Conservation (phyloP, 371 early-diverging fungal genomes). For the Nosema muscidifuracis region DNA sequence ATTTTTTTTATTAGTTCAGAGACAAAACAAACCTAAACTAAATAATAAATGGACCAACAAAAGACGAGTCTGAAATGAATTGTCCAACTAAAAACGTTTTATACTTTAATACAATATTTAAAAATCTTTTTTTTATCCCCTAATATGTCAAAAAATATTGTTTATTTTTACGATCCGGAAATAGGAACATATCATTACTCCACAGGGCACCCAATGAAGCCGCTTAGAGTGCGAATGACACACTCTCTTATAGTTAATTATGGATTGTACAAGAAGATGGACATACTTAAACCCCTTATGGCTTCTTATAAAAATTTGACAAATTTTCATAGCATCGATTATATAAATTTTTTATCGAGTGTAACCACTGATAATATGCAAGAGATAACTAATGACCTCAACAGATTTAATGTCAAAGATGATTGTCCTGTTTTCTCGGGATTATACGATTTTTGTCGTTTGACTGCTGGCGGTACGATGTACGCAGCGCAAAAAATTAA, state of each 20-base stretch:
- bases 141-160: slow-evolving; percentile 44
- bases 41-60: neutral
- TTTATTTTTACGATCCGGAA: slow-evolving; percentile 62
- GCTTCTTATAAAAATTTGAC: slow-evolving; percentile 85
- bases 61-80: neutral
- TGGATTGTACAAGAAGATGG: slow-evolving; percentile 60
- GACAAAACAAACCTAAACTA: too few relatives aligned
- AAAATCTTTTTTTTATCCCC: slow-evolving; percentile 30
- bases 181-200: slow-evolving; percentile 60
- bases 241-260: slow-evolving; percentile 63
- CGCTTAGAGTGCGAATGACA: slow-evolving; percentile 61
- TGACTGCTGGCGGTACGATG: slow-evolving; percentile 57
- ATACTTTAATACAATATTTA: neutral
- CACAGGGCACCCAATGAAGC: slow-evolving; percentile 65
- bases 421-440: slow-evolving; percentile 71
- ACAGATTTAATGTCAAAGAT: slow-evolving; percentile 69
- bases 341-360: slow-evolving; percentile 85
- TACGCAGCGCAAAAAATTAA: slow-evolving; percentile 77
- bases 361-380: slow-evolving; percentile 84
- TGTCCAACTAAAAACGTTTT: too few relatives aligned
- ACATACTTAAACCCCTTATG: slow-evolving; percentile 68
- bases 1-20: too few relatives aligned
- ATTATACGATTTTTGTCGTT: slow-evolving; percentile 62
- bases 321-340: slow-evolving; percentile 95
- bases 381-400: slow-evolving; percentile 70